Conservation (phyloP, 371 early-diverging fungal species). For the Blyttiomyces sp. region DNA sequence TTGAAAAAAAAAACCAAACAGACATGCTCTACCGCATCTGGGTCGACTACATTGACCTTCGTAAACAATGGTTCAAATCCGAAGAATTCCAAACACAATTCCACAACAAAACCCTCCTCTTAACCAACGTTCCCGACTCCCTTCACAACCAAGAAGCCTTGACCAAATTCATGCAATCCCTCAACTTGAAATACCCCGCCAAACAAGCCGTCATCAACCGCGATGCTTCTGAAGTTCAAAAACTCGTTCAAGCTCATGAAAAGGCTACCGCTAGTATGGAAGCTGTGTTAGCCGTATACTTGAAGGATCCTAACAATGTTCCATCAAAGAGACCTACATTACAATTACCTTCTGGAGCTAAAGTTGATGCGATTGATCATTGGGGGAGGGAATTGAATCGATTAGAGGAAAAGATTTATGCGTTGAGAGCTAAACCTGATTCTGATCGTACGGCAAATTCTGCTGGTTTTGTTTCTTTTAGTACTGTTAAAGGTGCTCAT, state of each 20-base stretch:
- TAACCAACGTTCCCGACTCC: constrained; percentile 63
- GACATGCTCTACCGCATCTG: constrained; percentile 29
- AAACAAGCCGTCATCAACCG: constrained; percentile 69
- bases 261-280: constrained; percentile 64
- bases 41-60: constrained; percentile 49
- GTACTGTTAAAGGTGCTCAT: constrained; percentile 61
- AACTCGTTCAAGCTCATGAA: constrained; percentile 69
- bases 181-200: constrained; percentile 47
- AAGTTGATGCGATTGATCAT: constrained; percentile 76
- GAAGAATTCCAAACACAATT: constrained; percentile 57
- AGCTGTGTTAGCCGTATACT: constrained; percentile 54
- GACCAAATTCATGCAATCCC: constrained; percentile 46
- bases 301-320: constrained; percentile 47
- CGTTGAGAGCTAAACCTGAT: constrained; percentile 47
- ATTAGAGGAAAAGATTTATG: constrained; percentile 64
- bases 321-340: constrained; percentile 55
- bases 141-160: constrained; percentile 60
- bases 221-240: constrained; percentile 60
- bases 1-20: not conserved
- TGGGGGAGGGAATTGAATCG: constrained; percentile 62
- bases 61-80: constrained; percentile 59
- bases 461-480: constrained; percentile 74
- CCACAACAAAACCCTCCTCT: constrained; percentile 59
- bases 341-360: constrained; percentile 15
- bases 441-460: constrained; percentile 55